Base-by-base conservation (phyloP, 805 yeast species). In the Saccharomycopsis sp. region DNA sequence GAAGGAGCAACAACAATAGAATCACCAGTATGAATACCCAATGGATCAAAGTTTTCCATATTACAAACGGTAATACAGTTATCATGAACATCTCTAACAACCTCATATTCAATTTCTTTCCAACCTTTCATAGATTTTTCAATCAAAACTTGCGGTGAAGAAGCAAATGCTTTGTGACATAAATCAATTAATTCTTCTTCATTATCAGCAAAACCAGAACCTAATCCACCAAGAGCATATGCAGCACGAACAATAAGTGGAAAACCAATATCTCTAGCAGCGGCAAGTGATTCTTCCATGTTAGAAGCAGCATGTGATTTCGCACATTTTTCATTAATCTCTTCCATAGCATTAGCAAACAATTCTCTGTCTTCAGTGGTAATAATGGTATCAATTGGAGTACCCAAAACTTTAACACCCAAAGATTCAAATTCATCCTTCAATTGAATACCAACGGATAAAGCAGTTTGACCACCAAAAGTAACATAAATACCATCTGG, bases 1-100 rank as follows among this genome's bases (percentile, higher is more conserved):
- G 97, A 89, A 41, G 98, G 98, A 44, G 98, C 98, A 59, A 90
- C 96, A 46, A 90, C 98, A 59, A 90, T 93, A 44, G 97, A 93
- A 66, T 90, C 98, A 75, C 98, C 98, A 49, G 98, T 90, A 63
- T 90, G 98, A 59, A 90, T 89, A 63, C 98, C 98, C 57, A 90
- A 75, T 38, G 98, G 98, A 68, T 90, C 98, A 56, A 90, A 90
- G 69, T 90, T 90, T 70, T 90, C 98, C 98, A 90, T 90, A 71
- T 90, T 90, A 77, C 98, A 90, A 52, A 90, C 98, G 40, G 98
- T 90, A 58, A 90, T 87, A 80, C 98, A 90, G 77, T 90, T 90
- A 66, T 87, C 97, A 57, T 79, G 83, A 41, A 94, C 89, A 68
- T 90, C 98, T 66, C 98, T 87, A 44, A 90, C 98, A 65, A 90